Percentiles rank a stretch among this genome's conserved stretches.
These are phyloP conservation scores for Thinopyrum elongatum DNA, from an alignment of 176 grass and related monocot genomes.

Conservation along the genomic window DNA sequence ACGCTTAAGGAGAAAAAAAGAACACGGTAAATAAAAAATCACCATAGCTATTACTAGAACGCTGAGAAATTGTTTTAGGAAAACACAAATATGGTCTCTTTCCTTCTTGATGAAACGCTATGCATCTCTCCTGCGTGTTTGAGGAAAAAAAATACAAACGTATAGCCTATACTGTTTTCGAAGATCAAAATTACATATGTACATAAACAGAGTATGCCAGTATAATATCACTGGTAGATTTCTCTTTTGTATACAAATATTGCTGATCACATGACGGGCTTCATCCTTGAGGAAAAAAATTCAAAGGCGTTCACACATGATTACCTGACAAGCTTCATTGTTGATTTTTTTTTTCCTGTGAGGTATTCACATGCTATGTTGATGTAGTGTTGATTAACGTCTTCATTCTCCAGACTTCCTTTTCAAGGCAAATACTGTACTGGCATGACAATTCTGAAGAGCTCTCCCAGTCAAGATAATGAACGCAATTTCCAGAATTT, in stretches of 20 bases:
- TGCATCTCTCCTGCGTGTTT: no score
- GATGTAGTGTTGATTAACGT: neutral
- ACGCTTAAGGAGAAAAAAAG: no score
- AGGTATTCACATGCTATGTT: neutral
- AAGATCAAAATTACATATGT: neutral
- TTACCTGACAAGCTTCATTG: neutral
- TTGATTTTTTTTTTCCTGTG: neutral
- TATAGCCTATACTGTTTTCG: neutral
- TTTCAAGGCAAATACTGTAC: neutral
- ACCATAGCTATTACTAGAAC: no score
- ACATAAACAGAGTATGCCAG: neutral
- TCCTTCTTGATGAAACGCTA: no score
- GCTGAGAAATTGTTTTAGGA: no score
- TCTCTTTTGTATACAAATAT: neutral
- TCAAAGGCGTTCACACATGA: neutral
- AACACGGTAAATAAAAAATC: no score
- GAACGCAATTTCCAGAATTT: neutral
- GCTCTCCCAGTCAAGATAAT: neutral
- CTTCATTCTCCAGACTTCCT: neutral
- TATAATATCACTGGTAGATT: neutral
- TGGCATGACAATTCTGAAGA: slow-evolving; percentile 11
- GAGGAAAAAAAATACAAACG: no score
- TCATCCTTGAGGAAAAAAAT: neutral
- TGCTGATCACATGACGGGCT: neutral
- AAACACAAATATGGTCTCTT: no score